Evolutionary conservation across 176 grass and related monocot genomes (phyloP).

Genomic region (Carex parvula): DNA sequence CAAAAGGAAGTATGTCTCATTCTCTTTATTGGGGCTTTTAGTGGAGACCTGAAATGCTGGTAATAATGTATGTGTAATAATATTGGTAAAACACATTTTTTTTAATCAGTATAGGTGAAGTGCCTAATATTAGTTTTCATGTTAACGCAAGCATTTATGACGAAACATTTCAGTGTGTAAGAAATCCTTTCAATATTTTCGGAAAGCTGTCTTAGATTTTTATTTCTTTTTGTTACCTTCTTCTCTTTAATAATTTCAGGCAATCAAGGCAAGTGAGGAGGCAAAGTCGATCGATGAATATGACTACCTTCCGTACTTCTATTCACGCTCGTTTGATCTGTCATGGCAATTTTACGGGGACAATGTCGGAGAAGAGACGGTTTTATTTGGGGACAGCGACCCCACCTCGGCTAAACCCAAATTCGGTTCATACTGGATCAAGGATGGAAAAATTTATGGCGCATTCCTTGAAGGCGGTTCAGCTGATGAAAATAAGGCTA

Average conservation of each 20-base stretch:
- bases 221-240: background rate
- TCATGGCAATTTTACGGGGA: conserved; percentile 95
- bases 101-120: background rate
- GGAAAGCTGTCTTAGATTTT: background rate
- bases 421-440: conserved; percentile 95
- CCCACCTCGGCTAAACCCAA: conserved; percentile 60
- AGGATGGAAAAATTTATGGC: conserved; percentile 74
- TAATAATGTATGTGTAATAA: background rate
- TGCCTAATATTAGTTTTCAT: background rate
- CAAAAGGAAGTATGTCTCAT: background rate
- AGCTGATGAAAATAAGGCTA: conserved; percentile 67
- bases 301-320: conserved; percentile 91
- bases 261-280: conserved; percentile 66
- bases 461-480: conserved; percentile 90
- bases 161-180: background rate
- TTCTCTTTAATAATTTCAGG: conserved; percentile 31
- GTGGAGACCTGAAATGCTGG: background rate
- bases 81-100: background rate
- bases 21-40: background rate
- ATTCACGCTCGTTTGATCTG: conserved; percentile 85
- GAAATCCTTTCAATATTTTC: background rate
- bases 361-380: conserved; percentile 54
- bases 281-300: conserved; percentile 57
- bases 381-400: conserved; percentile 77
- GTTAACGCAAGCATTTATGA: background rate